Base-by-base conservation (phyloP, 345 rosid genomes). In the Laguncularia racemosa region DNA sequence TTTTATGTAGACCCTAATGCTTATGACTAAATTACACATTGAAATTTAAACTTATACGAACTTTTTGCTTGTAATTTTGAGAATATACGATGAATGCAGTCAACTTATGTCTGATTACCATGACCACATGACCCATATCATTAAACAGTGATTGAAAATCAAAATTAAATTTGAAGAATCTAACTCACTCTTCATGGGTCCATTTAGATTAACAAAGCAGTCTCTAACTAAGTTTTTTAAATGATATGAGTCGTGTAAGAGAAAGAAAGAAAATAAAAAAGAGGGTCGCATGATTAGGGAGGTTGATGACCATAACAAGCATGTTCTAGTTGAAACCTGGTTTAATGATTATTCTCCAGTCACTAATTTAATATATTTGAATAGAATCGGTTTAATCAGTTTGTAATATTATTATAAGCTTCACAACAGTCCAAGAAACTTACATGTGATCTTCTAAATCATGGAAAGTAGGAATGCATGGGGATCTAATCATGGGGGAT, bases 251-350 rank as follows among this genome's bases (percentile, higher is more conserved):
- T 7, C 40, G 17, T 67, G 38, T 55, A 62, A 46, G 16, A 62
- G 69, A 63, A 54, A 57, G 57, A 62, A 57, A 44, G 10, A 38
- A 28, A 61, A 23, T 16, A 23, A 50, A 40, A 20, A 20, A 46
- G 45, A 16, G 14, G 68, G 40, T 26, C 58, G 52, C 46, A 73
- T 73, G 73, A 76, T 68, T 67, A 56, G 59, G 65, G 64, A 57
- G 71, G 62, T 71, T 55, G 56, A 59, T 57, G 53, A 59, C 56
- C 53, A 76, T 72, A 65, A 79, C 64, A 62, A 70, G 76, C 84
- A 80, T 74, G 85, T 76, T 80, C 75, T 72, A 57, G 61, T 59
- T 26, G 84, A 74, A 67, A 65, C 76, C 58, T 44, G 58, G 57
- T 38, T 67, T 65, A 59, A 67, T 67, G 53, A 67, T 76, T 67